Evolutionary conservation across 768 basidiomycete genomes (phyloP).

Genomic region (Tricholoma sp.): DNA sequence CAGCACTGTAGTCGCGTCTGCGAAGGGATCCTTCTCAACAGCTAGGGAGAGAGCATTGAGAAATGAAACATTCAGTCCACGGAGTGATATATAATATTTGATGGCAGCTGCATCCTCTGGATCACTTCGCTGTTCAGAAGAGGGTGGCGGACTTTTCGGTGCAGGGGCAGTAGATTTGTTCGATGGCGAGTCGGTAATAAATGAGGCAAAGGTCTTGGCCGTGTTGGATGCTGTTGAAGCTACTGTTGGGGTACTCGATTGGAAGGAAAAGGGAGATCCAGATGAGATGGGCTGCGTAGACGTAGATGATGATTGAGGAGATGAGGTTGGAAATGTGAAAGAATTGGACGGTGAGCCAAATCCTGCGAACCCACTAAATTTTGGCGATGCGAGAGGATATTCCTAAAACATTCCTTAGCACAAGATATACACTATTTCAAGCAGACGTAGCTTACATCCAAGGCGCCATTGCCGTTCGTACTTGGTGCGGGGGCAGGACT

Average conservation of each 20-base stretch:
- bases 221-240: constrained; percentile 2
- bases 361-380: constrained; percentile 48
- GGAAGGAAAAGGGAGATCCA: neutral
- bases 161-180: neutral
- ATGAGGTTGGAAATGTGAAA: constrained; percentile 11
- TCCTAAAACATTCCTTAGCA: constrained; percentile 5
- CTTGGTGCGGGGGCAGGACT: constrained; percentile 16
- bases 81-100: constrained; percentile 1
- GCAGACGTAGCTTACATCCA: constrained; percentile 15
- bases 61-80: constrained; percentile 2
- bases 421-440: constrained; percentile 1
- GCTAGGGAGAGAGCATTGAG: neutral
- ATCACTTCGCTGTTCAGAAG: neutral
- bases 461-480: constrained; percentile 18
- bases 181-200: neutral
- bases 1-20: neutral
- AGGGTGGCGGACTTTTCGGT: neutral
- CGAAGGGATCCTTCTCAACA: neutral
- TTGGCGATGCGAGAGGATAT: constrained; percentile 31
- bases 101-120: neutral
- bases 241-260: neutral
- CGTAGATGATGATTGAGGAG: neutral
- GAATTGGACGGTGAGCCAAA: constrained; percentile 36
- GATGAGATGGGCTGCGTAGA: constrained; percentile 1
- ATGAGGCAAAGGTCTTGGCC: constrained; percentile 3